Conservation (phyloP, 306 rosid species). For the Malus fusca region DNA sequence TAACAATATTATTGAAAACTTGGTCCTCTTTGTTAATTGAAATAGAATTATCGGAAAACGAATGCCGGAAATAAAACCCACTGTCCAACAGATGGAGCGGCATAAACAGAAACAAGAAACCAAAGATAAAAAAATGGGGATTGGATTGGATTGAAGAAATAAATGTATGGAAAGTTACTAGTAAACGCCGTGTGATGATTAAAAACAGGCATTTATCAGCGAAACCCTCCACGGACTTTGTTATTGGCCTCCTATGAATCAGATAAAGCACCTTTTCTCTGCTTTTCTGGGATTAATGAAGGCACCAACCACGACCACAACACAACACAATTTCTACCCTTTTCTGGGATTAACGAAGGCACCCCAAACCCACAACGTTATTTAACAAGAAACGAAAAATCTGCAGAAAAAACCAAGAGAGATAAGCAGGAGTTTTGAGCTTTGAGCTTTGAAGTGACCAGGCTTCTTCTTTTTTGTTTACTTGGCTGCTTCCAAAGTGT, state of each 20-base stretch:
- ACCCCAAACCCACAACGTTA: not conserved
- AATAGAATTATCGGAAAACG: no score
- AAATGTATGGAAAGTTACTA: slow-evolving; percentile 59
- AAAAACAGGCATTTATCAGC: slow-evolving; percentile 59
- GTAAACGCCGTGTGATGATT: slow-evolving; percentile 39
- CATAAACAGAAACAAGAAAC: not conserved
- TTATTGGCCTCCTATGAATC: slow-evolving; percentile 77
- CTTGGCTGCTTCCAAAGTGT: not conserved
- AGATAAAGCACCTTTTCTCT: slow-evolving; percentile 43
- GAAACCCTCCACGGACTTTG: slow-evolving; percentile 50
- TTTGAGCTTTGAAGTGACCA: not conserved
- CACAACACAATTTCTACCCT: slow-evolving; percentile 15
- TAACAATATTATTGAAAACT: no score
- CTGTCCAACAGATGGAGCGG: not conserved
- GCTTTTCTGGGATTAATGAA: slow-evolving; percentile 84
- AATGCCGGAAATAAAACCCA: no score
- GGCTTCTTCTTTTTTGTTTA: not conserved
- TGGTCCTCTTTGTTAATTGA: no score
- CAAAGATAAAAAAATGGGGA: not conserved
- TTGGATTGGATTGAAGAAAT: not conserved
- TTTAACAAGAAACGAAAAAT: not conserved
- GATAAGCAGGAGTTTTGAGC: not conserved
- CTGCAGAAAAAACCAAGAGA: not conserved
- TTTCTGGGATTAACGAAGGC: slow-evolving; percentile 81
- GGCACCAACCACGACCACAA: slow-evolving; percentile 26